A percentile compares a stretch with the other conserved stretches of the same genome.
Evolutionary conservation across 495 filamentous ascomycete genomes (phyloP).

Genomic region (Penicillium salamii): DNA sequence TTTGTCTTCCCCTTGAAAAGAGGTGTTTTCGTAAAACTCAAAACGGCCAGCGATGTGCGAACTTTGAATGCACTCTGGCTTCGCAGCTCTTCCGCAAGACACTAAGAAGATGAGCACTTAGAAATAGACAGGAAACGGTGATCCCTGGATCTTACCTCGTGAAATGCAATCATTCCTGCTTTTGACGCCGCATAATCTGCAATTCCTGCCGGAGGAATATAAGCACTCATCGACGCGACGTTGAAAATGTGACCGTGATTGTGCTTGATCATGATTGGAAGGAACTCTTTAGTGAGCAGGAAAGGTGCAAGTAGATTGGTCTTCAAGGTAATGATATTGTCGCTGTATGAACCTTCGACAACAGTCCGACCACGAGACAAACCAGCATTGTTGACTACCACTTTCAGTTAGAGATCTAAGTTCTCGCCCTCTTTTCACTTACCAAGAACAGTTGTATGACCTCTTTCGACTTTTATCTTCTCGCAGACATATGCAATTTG

Average conservation of each 20-base stretch:
- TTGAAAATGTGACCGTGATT: conserved; percentile 71
- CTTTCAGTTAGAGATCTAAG: conserved; percentile 8
- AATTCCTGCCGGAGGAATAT: conserved; percentile 64
- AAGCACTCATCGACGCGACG: conserved; percentile 67
- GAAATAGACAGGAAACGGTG: too few species aligned
- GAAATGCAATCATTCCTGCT: conserved; percentile 68
- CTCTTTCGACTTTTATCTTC: conserved; percentile 60
- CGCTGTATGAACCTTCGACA: conserved; percentile 55
- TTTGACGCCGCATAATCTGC: conserved; percentile 63
- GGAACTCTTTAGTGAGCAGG: conserved; percentile 70
- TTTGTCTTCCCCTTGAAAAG: conserved; percentile 26
- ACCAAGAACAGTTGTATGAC: conserved; percentile 12
- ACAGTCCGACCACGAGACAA: conserved; percentile 65
- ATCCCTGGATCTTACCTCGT: conserved; percentile 57
- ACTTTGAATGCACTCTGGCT: conserved; percentile 28
- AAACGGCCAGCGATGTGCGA: conserved; percentile 24
- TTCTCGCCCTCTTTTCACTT: too few species aligned
- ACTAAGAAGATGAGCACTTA: too few species aligned
- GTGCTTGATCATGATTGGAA: conserved; percentile 65
- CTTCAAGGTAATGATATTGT: conserved; percentile 60
- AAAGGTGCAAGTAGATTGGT: conserved; percentile 71
- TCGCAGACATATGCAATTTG: conserved; percentile 57
- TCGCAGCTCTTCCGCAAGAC: too few species aligned
- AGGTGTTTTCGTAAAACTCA: conserved; percentile 35
- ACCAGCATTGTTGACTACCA: conserved; percentile 76